These are phyloP conservation scores for Tuber microsphaerosporum DNA, from an alignment of 495 filamentous ascomycete genomes.

Conservation along the genomic window DNA sequence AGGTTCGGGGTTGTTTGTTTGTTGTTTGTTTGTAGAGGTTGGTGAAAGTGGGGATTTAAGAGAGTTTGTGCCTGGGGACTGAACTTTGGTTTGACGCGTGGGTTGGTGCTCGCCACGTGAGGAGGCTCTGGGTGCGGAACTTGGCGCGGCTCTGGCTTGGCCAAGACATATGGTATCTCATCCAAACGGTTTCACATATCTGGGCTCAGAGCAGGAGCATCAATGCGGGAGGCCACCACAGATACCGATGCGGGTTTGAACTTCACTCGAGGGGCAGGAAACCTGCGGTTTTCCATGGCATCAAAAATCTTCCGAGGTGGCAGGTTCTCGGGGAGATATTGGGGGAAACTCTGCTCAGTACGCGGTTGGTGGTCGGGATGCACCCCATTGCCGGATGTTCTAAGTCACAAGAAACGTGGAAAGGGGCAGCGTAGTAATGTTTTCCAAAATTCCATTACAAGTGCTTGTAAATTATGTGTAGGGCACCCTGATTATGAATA, in stretches of 20 bases:
- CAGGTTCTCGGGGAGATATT: not conserved
- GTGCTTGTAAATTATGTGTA: too few relatives aligned
- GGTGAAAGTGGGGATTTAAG: not conserved
- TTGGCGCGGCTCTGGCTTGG: not conserved
- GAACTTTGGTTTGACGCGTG: not conserved
- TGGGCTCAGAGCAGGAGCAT: not conserved
- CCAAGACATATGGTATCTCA: not conserved
- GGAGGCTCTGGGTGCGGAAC: not conserved
- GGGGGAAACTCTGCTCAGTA: not conserved
- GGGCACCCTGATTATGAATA: too few relatives aligned
- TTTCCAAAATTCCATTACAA: too few relatives aligned
- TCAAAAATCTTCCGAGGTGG: not conserved
- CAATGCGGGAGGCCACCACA: not conserved
- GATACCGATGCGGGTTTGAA: not conserved
- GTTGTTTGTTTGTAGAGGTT: conserved; percentile 6
- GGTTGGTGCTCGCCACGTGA: not conserved
- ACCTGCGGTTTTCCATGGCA: not conserved
- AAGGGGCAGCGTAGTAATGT: too few relatives aligned
- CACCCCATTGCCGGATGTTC: not conserved
- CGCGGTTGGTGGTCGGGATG: not conserved
- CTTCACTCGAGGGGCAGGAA: not conserved
- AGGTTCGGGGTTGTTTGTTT: not conserved
- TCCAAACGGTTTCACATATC: too few relatives aligned
- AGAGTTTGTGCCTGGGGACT: not conserved
- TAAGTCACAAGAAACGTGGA: not conserved